Conservation (phyloP, 805 yeast species). For the Saccharomycopsis guyanensis region DNA sequence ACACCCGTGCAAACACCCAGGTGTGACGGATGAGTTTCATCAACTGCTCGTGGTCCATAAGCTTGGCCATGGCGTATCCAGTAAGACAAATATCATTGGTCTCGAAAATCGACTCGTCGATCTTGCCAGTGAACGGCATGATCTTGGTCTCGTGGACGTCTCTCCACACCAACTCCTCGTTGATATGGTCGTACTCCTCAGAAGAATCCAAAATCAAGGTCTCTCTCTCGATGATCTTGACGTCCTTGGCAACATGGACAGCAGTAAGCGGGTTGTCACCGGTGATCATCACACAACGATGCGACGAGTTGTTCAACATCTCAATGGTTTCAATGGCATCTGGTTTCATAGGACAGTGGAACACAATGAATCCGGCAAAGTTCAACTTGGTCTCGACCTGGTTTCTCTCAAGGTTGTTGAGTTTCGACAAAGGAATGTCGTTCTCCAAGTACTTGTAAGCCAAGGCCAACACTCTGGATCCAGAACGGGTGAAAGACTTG, state of each 20-base stretch:
- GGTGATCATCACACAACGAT: constrained; percentile 95
- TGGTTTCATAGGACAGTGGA: constrained; percentile 92
- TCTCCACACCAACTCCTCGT: constrained; percentile 70
- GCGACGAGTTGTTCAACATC: constrained; percentile 92
- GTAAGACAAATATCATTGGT: constrained; percentile 84
- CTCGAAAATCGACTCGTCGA: constrained; percentile 50
- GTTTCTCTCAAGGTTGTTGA: constrained; percentile 62
- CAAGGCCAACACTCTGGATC: constrained; percentile 93
- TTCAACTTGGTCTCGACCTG: constrained; percentile 64
- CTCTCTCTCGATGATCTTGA: constrained; percentile 75
- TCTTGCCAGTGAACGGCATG: constrained; percentile 54
- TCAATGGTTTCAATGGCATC: constrained; percentile 87
- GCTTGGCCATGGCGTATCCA: constrained; percentile 74
- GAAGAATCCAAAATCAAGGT: constrained; percentile 82
- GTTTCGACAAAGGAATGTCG: constrained; percentile 38
- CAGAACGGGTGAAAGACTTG: constrained; percentile 88
- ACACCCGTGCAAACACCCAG: constrained; percentile 97
- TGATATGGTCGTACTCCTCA: constrained; percentile 44
- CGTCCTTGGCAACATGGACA: constrained; percentile 94
- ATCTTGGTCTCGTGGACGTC: constrained; percentile 69
- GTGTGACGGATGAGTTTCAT: constrained; percentile 73
- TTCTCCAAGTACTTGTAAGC: constrained; percentile 70
- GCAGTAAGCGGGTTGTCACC: constrained; percentile 99
- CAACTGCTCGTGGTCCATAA: constrained; percentile 62
- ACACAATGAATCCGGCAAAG: constrained; percentile 91